Evolutionary conservation across 1,284 basidiomycete genomes (phyloP).

Genomic region (Leccinum pachyderme): DNA sequence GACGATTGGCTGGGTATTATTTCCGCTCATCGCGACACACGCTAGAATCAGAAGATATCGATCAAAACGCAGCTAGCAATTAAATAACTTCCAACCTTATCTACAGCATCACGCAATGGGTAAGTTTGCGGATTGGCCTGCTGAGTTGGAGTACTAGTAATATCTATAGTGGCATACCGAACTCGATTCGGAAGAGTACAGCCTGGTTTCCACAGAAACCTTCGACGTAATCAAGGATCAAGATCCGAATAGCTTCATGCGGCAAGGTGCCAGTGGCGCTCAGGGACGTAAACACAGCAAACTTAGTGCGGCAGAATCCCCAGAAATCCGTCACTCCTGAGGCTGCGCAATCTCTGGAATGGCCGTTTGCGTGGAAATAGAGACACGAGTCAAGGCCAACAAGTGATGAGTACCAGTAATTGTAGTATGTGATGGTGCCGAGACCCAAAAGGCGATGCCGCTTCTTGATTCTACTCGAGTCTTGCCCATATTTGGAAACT

Average conservation of each 20-base stretch:
- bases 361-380: neutral
- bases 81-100: neutral
- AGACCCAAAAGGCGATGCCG: neutral
- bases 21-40: slow-evolving; percentile 7
- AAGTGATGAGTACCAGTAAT: too few relatives aligned
- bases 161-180: neutral
- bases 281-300: neutral
- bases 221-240: neutral
- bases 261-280: neutral
- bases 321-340: neutral
- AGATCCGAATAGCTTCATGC: neutral
- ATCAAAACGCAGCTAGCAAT: neutral
- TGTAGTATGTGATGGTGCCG: neutral
- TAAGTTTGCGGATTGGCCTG: neutral
- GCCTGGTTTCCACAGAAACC: neutral
- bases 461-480: neutral
- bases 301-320: neutral
- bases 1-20: slow-evolving; percentile 12
- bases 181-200: neutral
- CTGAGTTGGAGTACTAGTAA: neutral
- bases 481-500: slow-evolving; percentile 7
- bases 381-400: neutral
- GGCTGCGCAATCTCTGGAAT: neutral
- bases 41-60: neutral
- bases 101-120: neutral